Conservation (phyloP, 1,284 basidiomycete species). For the Apiotrichum gamsii region DNA sequence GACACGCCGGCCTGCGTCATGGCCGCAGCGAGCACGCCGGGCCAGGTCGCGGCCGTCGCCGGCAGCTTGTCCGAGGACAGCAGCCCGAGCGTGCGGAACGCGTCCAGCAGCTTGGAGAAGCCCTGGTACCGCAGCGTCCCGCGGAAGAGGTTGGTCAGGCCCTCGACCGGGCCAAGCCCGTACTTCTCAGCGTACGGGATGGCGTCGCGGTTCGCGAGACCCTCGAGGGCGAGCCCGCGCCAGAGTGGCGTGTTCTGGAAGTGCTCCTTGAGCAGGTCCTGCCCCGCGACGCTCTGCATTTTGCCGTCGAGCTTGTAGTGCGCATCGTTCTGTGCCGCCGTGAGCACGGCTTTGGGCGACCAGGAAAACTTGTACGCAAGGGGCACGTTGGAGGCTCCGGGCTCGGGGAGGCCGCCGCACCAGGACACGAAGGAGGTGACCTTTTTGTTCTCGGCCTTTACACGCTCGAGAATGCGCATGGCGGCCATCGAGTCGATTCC, state of each 20-base stretch:
- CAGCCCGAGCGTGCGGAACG: conserved; percentile 68
- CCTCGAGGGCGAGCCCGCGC: conserved; percentile 67
- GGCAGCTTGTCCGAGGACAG: conserved; percentile 51
- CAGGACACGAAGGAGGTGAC: conserved; percentile 81
- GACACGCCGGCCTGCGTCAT: too few species aligned
- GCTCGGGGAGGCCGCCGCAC: conserved; percentile 86
- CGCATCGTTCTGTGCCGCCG: conserved; percentile 73
- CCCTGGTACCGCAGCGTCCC: conserved; percentile 90
- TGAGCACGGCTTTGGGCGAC: conserved; percentile 82
- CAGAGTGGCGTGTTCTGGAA: conserved; percentile 65
- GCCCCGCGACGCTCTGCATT: conserved; percentile 52
- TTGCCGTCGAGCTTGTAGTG: conserved; percentile 59
- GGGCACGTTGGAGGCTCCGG: conserved; percentile 60
- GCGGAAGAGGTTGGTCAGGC: conserved; percentile 64
- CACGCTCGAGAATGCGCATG: conserved; percentile 61
- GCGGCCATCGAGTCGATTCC: conserved; percentile 91
- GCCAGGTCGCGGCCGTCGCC: conserved; percentile 28
- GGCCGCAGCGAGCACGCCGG: conserved; percentile 17
- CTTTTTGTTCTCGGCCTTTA: conserved; percentile 57
- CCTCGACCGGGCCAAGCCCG: conserved; percentile 53
- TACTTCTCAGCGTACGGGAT: conserved; percentile 70
- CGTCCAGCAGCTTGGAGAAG: conserved; percentile 68
- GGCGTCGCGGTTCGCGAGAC: conserved; percentile 83
- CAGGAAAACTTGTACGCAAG: conserved; percentile 93
- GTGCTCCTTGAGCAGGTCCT: conserved; percentile 55